Conservation (phyloP, 2,329 filamentous ascomycete genomes). For the Neocatenulostroma microsporum region DNA sequence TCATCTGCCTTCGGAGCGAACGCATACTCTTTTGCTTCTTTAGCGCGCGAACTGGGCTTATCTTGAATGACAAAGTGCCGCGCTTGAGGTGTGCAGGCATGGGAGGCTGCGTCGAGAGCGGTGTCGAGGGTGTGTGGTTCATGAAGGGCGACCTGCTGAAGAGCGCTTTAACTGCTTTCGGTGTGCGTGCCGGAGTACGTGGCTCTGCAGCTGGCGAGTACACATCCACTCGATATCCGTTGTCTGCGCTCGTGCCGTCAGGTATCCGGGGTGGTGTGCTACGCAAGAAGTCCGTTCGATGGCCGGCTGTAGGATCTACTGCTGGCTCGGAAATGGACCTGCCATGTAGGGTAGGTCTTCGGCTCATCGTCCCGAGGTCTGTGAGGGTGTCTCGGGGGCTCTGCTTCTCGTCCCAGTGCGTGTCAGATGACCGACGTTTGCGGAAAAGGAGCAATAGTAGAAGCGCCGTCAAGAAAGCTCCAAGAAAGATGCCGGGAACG, state of each 20-base stretch:
- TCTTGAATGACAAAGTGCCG: conserved; percentile 25
- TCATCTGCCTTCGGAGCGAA: conserved; percentile 25
- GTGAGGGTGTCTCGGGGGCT: conserved; percentile 21
- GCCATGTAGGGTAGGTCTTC: conserved; percentile 21
- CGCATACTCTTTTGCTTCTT: conserved; percentile 26
- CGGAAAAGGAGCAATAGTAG: conserved; percentile 21
- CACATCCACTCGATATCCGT: conserved; percentile 17
- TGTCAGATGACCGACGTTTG: conserved; percentile 5
- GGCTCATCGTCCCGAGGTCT: conserved; percentile 19
- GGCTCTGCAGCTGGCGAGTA: conserved; percentile 15
- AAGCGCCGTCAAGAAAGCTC: conserved; percentile 19
- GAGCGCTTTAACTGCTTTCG: conserved; percentile 11
- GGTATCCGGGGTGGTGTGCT: conserved; percentile 20
- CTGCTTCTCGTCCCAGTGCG: conserved; percentile 19
- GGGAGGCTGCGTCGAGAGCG: conserved; percentile 21
- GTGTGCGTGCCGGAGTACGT: conserved; percentile 15
- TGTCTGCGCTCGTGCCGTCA: conserved; percentile 5
- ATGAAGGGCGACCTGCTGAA: conserved; percentile 26
- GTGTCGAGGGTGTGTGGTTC: conserved; percentile 15
- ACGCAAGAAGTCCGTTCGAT: conserved; percentile 29
- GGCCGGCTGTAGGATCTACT: conserved; percentile 16
- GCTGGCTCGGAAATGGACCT: conserved; percentile 30
- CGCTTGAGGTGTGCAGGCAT: conserved; percentile 27
- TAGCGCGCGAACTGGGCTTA: conserved; percentile 25
- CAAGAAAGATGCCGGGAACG: conserved; percentile 27